These are phyloP conservation scores for Didymosphaeria variabile DNA, from an alignment of 2,329 filamentous ascomycete species.

Conservation along the genomic window DNA sequence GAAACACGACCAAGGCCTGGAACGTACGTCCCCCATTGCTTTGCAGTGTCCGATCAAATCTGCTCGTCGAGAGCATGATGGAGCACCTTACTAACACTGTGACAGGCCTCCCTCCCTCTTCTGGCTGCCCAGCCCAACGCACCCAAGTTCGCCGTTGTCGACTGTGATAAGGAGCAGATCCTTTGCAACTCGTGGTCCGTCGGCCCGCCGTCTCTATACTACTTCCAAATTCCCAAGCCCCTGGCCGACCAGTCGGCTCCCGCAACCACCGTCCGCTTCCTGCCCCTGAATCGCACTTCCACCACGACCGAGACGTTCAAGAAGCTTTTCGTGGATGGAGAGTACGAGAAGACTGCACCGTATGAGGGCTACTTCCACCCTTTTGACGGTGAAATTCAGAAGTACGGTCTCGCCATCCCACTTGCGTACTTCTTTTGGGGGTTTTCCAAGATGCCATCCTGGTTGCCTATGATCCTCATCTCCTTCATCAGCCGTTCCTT, in stretches of 20 bases:
- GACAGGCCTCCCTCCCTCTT: constrained; percentile 69
- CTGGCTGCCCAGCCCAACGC: constrained; percentile 68
- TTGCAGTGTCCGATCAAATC: background rate
- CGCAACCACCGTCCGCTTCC: constrained; percentile 70
- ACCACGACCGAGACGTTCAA: constrained; percentile 71
- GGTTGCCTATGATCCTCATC: constrained; percentile 80
- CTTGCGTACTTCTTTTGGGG: constrained; percentile 73
- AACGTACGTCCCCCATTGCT: constrained; percentile 51
- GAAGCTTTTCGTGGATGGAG: constrained; percentile 67
- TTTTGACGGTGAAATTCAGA: constrained; percentile 72
- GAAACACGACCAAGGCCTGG: constrained; percentile 68
- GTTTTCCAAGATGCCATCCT: constrained; percentile 69
- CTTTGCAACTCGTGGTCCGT: constrained; percentile 79
- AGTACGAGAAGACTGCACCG: constrained; percentile 59
- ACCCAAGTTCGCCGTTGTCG: constrained; percentile 73
- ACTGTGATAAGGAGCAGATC: constrained; percentile 78
- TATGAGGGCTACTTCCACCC: constrained; percentile 79
- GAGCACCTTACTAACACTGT: constrained; percentile 48
- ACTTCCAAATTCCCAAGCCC: constrained; percentile 67
- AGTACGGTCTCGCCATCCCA: constrained; percentile 70
- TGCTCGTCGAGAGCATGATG: background rate
- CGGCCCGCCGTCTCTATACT: constrained; percentile 70
- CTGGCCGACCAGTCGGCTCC: constrained; percentile 71
- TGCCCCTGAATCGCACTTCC: constrained; percentile 74
- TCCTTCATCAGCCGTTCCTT: constrained; percentile 77